Percentiles rank a stretch among this genome's conserved stretches.
These are phyloP conservation scores for Colletotrichum ledebouriae DNA, from an alignment of 2,329 filamentous ascomycete genomes.

Conservation along the genomic window DNA sequence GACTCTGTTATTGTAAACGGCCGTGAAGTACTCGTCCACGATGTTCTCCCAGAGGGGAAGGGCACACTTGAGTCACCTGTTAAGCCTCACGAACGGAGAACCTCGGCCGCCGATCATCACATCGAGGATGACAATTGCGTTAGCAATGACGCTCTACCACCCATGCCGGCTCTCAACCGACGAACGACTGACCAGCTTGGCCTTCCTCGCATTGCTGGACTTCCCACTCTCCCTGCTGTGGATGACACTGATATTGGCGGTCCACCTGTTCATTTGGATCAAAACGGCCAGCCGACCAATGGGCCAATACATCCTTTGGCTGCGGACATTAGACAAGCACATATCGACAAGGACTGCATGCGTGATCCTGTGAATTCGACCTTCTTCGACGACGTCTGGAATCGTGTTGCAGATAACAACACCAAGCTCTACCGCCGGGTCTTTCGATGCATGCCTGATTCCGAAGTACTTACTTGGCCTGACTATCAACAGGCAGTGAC, in stretches of 20 bases:
- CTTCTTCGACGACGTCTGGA: constrained; percentile 93
- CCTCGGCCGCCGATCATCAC: constrained; percentile 40
- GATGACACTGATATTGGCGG: constrained; percentile 90
- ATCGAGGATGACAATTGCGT: constrained; percentile 44
- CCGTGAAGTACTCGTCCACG: constrained; percentile 78
- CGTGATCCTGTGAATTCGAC: constrained; percentile 84
- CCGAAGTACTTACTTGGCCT: constrained; percentile 91
- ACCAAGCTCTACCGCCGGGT: constrained; percentile 94
- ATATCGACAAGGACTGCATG: constrained; percentile 93
- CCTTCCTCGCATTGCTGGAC: constrained; percentile 75
- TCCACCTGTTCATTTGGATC: constrained; percentile 71
- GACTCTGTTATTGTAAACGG: constrained; percentile 78
- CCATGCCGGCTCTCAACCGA: constrained; percentile 68
- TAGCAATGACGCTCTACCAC: constrained; percentile 68
- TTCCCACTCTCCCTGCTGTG: constrained; percentile 76
- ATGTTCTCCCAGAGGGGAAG: constrained; percentile 73
- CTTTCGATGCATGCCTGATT: constrained; percentile 97
- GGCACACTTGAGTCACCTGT: constrained; percentile 68
- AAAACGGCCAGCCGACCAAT: constrained; percentile 62
- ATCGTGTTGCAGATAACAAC: constrained; percentile 89
- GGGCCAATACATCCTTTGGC: constrained; percentile 65
- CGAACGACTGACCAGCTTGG: constrained; percentile 77
- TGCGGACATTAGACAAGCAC: constrained; percentile 79
- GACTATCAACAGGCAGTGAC: constrained; percentile 88
- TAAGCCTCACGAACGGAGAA: constrained; percentile 54